Conservation (phyloP, 345 rosid genomes). For the Mangifera indica region DNA sequence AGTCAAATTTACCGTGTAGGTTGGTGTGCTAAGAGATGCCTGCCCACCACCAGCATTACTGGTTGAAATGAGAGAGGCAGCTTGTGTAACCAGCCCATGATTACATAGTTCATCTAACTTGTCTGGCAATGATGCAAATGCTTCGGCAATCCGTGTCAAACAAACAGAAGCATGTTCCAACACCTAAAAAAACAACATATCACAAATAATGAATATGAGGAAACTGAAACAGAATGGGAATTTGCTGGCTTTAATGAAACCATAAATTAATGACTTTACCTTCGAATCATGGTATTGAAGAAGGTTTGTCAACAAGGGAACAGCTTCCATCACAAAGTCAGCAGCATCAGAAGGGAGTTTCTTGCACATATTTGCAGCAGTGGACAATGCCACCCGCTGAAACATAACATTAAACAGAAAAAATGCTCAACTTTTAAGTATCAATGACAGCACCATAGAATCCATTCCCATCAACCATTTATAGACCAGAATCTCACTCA, state of each 20-base stretch:
- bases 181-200: constrained; percentile 53
- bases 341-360: constrained; percentile 99
- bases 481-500: not conserved
- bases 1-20: constrained; percentile 69
- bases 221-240: constrained; percentile 6
- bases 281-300: constrained; percentile 95
- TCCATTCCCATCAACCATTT: not conserved
- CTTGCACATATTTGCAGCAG: constrained; percentile 99
- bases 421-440: constrained; percentile 4
- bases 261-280: constrained; percentile 34
- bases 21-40: constrained; percentile 85
- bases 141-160: constrained; percentile 96
- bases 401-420: constrained; percentile 13
- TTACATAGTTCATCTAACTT: constrained; percentile 92
- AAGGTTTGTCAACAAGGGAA: constrained; percentile 92
- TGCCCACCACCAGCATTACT: constrained; percentile 93
- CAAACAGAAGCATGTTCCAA: constrained; percentile 98
- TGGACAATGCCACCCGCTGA: constrained; percentile 93
- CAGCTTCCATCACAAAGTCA: constrained; percentile 99
- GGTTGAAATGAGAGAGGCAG: constrained; percentile 88
- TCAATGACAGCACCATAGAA: not conserved
- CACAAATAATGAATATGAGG: not conserved
- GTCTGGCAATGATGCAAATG: constrained; percentile 84
- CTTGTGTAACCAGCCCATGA: constrained; percentile 95
- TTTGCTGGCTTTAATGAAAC: not conserved